Evolutionary conservation across 78 protist genomes (phyloP).

Genomic region (Dictyostelium capitatum): DNA sequence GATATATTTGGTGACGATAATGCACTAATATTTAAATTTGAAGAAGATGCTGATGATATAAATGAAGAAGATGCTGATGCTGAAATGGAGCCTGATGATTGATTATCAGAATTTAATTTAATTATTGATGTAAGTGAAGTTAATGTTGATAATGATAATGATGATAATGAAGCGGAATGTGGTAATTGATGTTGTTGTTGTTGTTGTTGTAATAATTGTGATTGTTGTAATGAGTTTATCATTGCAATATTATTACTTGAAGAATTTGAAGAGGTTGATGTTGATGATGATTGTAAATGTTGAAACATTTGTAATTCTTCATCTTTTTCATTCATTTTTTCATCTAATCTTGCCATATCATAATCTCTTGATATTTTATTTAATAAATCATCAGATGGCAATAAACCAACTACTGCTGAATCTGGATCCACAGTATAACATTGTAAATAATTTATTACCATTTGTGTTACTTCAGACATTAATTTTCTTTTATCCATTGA

Average conservation of each 20-base stretch:
- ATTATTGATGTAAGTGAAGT: neutral
- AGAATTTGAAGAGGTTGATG: neutral
- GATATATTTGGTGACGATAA: neutral
- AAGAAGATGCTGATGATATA: neutral
- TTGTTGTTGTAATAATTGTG: neutral
- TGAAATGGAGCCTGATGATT: neutral
- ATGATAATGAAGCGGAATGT: neutral
- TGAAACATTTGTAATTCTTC: neutral
- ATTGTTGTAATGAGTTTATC: neutral
- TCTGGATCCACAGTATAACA: constrained; percentile 43
- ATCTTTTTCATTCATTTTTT: neutral
- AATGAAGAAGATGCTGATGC: neutral
- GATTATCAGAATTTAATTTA: neutral
- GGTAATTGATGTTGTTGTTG: neutral
- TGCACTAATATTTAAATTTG: neutral
- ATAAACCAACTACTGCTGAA: constrained; percentile 44
- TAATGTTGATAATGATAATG: neutral
- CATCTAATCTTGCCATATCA: constrained; percentile 36
- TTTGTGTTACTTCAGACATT: neutral
- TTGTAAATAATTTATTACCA: neutral
- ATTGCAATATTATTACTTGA: neutral
- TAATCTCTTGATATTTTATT: constrained; percentile 59
- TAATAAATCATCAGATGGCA: constrained; percentile 59
- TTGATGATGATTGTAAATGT: neutral
- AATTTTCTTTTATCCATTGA: constrained; percentile 29